phyloP scores from a whole-genome alignment of 2,329 filamentous ascomycete genomes.

The Rutstroemia sp. region DNA sequence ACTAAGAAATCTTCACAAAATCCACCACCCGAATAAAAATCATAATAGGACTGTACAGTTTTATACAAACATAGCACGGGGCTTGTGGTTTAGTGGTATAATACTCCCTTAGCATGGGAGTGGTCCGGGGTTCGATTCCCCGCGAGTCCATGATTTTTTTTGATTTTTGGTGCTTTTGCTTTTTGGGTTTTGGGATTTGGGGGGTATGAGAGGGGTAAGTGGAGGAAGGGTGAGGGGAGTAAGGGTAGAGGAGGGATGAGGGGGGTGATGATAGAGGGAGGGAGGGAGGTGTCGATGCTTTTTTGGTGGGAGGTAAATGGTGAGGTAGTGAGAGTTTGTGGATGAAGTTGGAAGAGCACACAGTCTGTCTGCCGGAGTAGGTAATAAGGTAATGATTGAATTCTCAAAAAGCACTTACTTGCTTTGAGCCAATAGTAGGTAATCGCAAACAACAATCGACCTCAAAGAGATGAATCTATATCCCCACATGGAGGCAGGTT shows the following conservation, averaged over 20 bases:
- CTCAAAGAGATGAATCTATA: too few species aligned
- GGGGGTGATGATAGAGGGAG: neutral
- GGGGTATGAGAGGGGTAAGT: neutral
- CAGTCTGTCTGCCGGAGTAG: too few species aligned
- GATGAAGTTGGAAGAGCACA: too few species aligned
- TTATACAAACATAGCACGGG: neutral
- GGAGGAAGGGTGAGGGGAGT: neutral
- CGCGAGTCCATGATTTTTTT: slow-evolving; percentile 35
- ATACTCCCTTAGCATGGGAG: slow-evolving; percentile 28
- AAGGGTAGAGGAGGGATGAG: neutral
- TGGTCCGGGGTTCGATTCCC: slow-evolving; percentile 43
- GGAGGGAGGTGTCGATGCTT: too few species aligned
- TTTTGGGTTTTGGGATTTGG: neutral
- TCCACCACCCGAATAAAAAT: neutral
- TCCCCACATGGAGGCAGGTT: too few species aligned
- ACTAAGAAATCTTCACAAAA: neutral
- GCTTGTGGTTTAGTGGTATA: neutral
- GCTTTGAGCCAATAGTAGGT: too few species aligned
- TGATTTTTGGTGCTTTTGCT: neutral
- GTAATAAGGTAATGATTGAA: too few species aligned
- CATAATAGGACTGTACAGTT: neutral
- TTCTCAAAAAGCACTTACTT: too few species aligned
- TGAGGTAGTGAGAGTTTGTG: too few species aligned
- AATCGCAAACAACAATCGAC: too few species aligned
- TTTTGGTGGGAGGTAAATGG: too few species aligned